Conservation (phyloP, 345 rosid species). For the Linum trigynum region DNA sequence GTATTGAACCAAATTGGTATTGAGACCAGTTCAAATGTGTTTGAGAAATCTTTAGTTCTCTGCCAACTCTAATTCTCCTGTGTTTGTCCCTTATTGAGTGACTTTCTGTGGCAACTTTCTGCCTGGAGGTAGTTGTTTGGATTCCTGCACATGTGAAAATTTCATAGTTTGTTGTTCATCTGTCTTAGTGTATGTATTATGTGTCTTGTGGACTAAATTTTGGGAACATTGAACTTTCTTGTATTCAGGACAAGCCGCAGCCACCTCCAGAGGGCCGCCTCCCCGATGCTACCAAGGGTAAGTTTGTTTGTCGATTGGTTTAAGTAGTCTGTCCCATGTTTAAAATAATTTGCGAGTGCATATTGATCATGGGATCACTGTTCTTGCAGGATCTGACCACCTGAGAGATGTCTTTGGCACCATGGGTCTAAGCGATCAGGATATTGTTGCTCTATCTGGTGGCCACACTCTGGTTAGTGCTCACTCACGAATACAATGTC, state of each 20-base stretch:
- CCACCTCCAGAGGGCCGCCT: constrained; percentile 98
- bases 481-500: neutral
- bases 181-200: too few relatives aligned
- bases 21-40: too few relatives aligned
- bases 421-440: constrained; percentile 89
- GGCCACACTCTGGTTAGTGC: constrained; percentile 74
- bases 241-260: constrained; percentile 66
- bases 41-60: too few relatives aligned
- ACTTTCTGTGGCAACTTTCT: too few relatives aligned
- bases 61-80: too few relatives aligned
- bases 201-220: too few relatives aligned
- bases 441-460: constrained; percentile 89
- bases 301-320: constrained; percentile 6
- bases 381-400: constrained; percentile 56
- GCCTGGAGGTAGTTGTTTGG: too few relatives aligned
- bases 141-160: too few relatives aligned
- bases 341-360: too few relatives aligned
- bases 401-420: constrained; percentile 56
- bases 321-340: neutral
- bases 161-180: too few relatives aligned
- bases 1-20: too few relatives aligned
- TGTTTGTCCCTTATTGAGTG: too few relatives aligned
- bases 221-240: neutral
- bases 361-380: neutral
- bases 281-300: constrained; percentile 88